Conservation (phyloP, 75 land plant genomes). For the Sequoiadendron giganteum region DNA sequence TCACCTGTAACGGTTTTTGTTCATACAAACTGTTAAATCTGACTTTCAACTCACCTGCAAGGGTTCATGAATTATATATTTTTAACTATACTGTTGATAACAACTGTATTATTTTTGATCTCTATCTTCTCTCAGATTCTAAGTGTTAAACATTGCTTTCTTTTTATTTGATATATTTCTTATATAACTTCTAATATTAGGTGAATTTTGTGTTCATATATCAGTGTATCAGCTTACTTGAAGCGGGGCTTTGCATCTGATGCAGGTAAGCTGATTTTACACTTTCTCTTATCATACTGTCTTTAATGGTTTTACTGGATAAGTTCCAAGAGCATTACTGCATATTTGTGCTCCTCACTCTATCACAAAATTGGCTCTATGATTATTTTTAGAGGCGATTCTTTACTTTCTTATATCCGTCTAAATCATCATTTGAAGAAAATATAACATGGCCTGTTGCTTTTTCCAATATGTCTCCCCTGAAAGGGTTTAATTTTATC, state of each 20-base stretch:
- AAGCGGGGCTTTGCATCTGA: slow-evolving; percentile 12
- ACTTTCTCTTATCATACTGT: not conserved
- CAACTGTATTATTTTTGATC: not conserved
- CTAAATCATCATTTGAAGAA: not conserved
- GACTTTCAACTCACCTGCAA: not conserved
- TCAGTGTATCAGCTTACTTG: slow-evolving; percentile 2
- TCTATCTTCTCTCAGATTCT: not conserved
- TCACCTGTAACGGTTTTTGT: not conserved
- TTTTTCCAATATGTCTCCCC: not conserved
- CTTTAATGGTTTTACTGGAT: not conserved
- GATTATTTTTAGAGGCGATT: not conserved
- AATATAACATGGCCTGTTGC: not conserved
- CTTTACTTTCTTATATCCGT: not conserved
- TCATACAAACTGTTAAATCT: not conserved
- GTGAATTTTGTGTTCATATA: not conserved
- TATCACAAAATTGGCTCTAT: not conserved
- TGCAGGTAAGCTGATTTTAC: slow-evolving; percentile 1
- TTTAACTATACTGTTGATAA: not conserved
- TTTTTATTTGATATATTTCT: not conserved
- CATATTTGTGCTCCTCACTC: not conserved
- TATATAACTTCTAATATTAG: not conserved
- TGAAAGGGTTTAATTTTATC: not conserved
- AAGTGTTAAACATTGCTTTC: not conserved
- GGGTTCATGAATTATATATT: not conserved
- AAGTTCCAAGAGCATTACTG: not conserved